Percentiles rank a stretch among this genome's conserved stretches.
phyloP scores from a whole-genome alignment of 345 rosid species.

The Lepidium didymum region DNA sequence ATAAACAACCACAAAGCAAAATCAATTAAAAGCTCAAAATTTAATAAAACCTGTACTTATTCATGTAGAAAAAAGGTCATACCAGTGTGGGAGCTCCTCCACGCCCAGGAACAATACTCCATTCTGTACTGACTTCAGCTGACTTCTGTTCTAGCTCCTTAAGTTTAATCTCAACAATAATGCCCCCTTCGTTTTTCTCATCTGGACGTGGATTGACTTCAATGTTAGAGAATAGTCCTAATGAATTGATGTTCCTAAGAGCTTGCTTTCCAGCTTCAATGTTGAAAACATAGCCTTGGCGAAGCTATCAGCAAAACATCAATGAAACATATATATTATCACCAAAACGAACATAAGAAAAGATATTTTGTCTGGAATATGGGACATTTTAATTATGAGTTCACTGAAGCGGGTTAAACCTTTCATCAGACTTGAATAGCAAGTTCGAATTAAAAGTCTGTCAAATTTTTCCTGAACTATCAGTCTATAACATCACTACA shows the following conservation, averaged over 20 bases:
- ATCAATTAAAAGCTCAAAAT: neutral
- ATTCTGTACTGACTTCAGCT: conserved; percentile 97
- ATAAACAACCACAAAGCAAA: neutral
- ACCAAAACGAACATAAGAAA: conserved; percentile 3
- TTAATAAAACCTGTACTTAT: neutral
- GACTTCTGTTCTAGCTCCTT: conserved; percentile 95
- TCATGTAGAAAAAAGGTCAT: neutral
- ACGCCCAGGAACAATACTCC: conserved; percentile 99
- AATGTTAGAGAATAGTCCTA: conserved; percentile 82
- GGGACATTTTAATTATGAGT: neutral
- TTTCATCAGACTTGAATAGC: neutral
- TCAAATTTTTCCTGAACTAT: neutral
- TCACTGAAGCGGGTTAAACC: neutral
- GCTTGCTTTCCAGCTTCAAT: conserved; percentile 94
- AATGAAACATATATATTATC: conserved; percentile 18
- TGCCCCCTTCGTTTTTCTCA: conserved; percentile 96
- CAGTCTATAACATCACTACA: neutral
- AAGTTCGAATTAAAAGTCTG: neutral
- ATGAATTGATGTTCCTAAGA: conserved; percentile 73
- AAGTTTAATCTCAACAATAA: conserved; percentile 93
- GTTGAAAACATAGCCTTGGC: conserved; percentile 80
- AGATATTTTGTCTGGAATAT: neutral
- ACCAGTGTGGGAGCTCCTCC: conserved; percentile 97
- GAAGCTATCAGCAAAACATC: conserved; percentile 51
- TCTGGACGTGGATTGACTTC: conserved; percentile 96